Evolutionary conservation across 768 basidiomycete species (phyloP), one percentile per base, ranked within the genome.

Genomic region (Kwoniella sp.): DNA sequence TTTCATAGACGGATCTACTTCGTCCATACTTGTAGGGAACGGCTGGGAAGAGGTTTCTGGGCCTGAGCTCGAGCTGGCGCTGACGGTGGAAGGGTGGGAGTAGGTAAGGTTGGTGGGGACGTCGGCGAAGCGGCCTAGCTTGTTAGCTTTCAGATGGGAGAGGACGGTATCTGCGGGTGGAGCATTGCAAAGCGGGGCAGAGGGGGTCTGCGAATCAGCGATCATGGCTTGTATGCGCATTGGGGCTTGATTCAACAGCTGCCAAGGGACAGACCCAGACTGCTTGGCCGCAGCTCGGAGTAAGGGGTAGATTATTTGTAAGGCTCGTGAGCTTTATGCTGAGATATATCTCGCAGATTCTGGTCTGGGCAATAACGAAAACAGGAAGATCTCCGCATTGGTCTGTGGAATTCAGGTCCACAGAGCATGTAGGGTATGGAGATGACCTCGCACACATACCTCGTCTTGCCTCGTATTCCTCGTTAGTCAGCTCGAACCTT

Each of bases 401-500:
- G n/a, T n/a, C n/a, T n/a, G 9, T 52, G 25, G 11, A 52, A 12
- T 12, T 11, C 23, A 23, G 51, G 51, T 11, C 11, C 51, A 25
- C 17, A 52, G 17, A 23, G 26, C 15, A 5, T 17, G 5, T 54
- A 7, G 53, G 5, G 26, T n/a, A 5, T 25, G 5, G 25, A 54
- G 26, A 15, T n/a, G 26, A 3, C 5, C 8, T 48, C 47, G 17
- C 31, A 17, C 31, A 73, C 80, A 45, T 68, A 93, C 94, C 93
- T 82, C 86, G 83, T 72, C 93, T 83, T 74, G 86, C 82, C 25
- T 88, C 91, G 75, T 98, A 98, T 62, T 89, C 91, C 3, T 87
- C 87, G 2, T 87, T 85, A 8, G 87, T 88, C 56, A 98, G 80
- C 83, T 96, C 95, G 70, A 93, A 98, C 79, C 97, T 96, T 28